These are phyloP conservation scores for Rhynchosporium graminicola DNA, from an alignment of 2,329 filamentous ascomycete species.

Conservation along the genomic window DNA sequence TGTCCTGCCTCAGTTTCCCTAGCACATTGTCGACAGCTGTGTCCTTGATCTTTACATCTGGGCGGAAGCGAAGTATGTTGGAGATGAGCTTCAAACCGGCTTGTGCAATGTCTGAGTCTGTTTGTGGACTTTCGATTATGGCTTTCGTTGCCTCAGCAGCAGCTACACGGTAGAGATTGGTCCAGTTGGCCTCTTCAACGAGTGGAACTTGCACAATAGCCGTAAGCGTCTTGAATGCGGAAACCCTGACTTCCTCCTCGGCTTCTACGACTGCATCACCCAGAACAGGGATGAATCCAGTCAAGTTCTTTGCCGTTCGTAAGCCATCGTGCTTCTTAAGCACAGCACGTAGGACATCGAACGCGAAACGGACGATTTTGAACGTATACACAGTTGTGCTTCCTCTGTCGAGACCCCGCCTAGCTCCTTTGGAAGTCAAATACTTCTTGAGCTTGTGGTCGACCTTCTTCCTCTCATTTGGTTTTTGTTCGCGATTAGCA, in stretches of 20 bases:
- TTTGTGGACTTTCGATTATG: conserved; percentile 75
- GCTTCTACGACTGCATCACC: conserved; percentile 82
- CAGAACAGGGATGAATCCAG: conserved; percentile 84
- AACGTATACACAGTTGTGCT: conserved; percentile 77
- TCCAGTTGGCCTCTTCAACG: conserved; percentile 61
- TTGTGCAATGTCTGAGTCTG: conserved; percentile 81
- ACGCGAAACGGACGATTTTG: conserved; percentile 84
- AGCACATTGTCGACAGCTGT: conserved; percentile 81
- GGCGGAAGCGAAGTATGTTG: conserved; percentile 78
- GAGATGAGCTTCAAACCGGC: conserved; percentile 86
- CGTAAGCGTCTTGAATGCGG: conserved; percentile 80
- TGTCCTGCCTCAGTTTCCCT: conserved; percentile 77
- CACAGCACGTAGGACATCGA: conserved; percentile 84
- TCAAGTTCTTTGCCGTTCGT: conserved; percentile 75
- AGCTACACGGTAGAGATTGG: conserved; percentile 70
- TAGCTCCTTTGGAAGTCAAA: conserved; percentile 76
- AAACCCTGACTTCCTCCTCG: conserved; percentile 91
- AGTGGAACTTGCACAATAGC: conserved; percentile 85
- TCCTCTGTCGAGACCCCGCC: conserved; percentile 70
- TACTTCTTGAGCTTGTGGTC: conserved; percentile 70
- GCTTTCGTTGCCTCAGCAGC: conserved; percentile 81
- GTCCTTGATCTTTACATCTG: conserved; percentile 75
- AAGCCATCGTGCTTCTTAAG: conserved; percentile 82
- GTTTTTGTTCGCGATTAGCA: conserved; percentile 68
- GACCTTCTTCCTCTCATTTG: conserved; percentile 53